phyloP scores from a whole-genome alignment of 2,329 filamentous ascomycete species.

The Aurifilum marmelostoma region DNA sequence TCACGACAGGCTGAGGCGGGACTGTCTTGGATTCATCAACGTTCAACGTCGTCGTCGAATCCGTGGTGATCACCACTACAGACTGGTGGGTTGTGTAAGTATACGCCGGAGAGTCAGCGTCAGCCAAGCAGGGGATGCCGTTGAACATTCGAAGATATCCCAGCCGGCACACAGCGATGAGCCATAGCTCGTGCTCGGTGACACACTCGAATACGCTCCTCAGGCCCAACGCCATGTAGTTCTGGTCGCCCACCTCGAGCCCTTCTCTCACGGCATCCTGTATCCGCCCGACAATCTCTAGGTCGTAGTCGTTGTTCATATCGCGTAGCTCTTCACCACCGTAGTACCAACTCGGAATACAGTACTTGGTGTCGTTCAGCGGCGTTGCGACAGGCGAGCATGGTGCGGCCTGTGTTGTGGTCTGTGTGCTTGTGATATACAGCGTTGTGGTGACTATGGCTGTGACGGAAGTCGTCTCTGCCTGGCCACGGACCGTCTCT shows the following conservation, averaged over 20 bases:
- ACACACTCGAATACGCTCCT: slow-evolving; percentile 20
- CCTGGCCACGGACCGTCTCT: not conserved
- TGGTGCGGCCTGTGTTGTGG: not conserved
- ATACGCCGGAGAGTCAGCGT: not conserved
- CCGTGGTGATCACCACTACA: not conserved
- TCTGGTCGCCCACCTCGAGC: not conserved
- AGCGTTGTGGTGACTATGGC: not conserved
- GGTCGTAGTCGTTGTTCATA: slow-evolving; percentile 18
- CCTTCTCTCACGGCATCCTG: slow-evolving; percentile 6
- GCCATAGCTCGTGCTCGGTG: not conserved
- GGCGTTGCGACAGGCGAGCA: not conserved
- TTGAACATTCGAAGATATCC: not conserved
- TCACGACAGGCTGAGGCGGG: not conserved
- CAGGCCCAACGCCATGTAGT: not conserved
- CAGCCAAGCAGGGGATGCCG: not conserved
- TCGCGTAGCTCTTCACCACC: slow-evolving; percentile 20
- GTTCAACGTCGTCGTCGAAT: not conserved
- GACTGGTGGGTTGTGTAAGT: not conserved
- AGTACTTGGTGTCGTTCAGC: slow-evolving; percentile 7
- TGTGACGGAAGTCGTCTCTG: not conserved
- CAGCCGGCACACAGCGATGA: slow-evolving; percentile 11
- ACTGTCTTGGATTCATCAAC: not conserved
- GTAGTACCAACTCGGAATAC: slow-evolving; percentile 2
- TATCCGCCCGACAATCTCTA: slow-evolving; percentile 7
- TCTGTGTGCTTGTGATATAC: not conserved